Conservation (phyloP, 2,329 filamentous ascomycete genomes). For the Fusarium devonianum region DNA sequence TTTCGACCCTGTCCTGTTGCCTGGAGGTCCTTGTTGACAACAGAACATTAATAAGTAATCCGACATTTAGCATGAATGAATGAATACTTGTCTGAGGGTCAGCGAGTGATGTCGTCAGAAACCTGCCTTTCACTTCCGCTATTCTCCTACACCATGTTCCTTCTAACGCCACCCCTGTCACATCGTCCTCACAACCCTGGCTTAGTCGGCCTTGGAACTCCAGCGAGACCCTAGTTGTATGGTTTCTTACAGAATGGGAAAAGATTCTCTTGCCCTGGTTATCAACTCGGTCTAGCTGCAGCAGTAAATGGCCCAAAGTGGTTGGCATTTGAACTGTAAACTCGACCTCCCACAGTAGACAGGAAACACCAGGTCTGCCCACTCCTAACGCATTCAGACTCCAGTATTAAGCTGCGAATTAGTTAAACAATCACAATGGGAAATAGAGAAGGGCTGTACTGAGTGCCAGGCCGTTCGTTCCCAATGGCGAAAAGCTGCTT, state of each 20-base stretch:
- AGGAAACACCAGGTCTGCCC: no score
- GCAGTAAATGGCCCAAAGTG: constrained; percentile 23
- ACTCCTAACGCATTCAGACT: no score
- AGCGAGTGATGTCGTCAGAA: constrained; percentile 16
- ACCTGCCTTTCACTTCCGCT: not conserved
- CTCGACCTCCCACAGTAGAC: no score
- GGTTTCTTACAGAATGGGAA: constrained; percentile 24
- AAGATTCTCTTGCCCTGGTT: constrained; percentile 13
- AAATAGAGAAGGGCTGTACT: no score
- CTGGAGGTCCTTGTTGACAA: constrained; percentile 1
- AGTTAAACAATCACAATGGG: no score
- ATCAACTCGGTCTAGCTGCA: constrained; percentile 22
- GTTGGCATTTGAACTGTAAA: constrained; percentile 16
- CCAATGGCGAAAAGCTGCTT: no score
- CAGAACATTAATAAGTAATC: not conserved
- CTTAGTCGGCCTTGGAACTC: constrained; percentile 18
- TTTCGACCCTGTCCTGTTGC: constrained; percentile 1
- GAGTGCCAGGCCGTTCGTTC: no score
- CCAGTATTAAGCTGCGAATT: no score
- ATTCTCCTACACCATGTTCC: not conserved
- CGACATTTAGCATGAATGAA: no score
- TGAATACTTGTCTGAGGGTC: no score
- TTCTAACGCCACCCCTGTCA: not conserved
- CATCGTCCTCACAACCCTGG: constrained; percentile 16
- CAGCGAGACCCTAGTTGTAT: constrained; percentile 20